Conservation (phyloP, 2,329 filamentous ascomycete species). For the Pyricularia pennisetigena region DNA sequence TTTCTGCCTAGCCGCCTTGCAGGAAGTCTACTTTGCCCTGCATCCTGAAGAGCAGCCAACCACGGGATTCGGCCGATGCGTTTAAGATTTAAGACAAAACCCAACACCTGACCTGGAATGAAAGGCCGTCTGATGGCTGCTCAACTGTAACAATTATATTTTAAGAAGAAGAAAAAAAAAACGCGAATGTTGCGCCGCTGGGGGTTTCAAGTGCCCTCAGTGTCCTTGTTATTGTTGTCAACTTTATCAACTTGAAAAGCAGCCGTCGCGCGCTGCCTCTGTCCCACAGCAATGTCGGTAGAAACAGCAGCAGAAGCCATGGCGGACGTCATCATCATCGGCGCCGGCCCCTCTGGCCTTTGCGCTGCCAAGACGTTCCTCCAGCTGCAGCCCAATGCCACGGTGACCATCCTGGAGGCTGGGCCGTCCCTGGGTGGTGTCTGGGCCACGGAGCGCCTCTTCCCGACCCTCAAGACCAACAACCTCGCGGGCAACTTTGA, state of each 20-base stretch:
- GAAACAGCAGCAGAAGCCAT: slow-evolving; percentile 9
- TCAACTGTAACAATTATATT: neutral
- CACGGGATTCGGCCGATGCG: neutral
- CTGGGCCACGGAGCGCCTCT: slow-evolving; percentile 29
- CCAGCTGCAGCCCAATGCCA: slow-evolving; percentile 25
- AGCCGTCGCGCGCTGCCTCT: neutral
- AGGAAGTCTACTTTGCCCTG: neutral
- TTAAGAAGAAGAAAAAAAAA: too few species aligned
- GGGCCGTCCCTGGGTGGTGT: slow-evolving; percentile 27
- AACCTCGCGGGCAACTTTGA: slow-evolving; percentile 29
- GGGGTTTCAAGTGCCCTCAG: neutral
- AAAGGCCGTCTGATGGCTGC: neutral
- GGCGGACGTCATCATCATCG: slow-evolving; percentile 17
- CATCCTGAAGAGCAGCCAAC: neutral
- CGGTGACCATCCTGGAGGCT: slow-evolving; percentile 31
- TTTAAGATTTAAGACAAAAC: neutral
- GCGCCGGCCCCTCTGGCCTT: slow-evolving; percentile 26
- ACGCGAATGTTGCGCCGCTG: neutral
- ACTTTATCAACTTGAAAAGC: neutral
- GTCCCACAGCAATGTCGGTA: neutral
- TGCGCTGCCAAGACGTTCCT: slow-evolving; percentile 36
- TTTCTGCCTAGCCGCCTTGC: neutral
- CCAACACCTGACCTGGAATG: neutral
- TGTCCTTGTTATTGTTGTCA: neutral
- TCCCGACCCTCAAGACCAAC: slow-evolving; percentile 31